Conservation (phyloP, 768 basidiomycete species). For the Roridomyces roridus region DNA sequence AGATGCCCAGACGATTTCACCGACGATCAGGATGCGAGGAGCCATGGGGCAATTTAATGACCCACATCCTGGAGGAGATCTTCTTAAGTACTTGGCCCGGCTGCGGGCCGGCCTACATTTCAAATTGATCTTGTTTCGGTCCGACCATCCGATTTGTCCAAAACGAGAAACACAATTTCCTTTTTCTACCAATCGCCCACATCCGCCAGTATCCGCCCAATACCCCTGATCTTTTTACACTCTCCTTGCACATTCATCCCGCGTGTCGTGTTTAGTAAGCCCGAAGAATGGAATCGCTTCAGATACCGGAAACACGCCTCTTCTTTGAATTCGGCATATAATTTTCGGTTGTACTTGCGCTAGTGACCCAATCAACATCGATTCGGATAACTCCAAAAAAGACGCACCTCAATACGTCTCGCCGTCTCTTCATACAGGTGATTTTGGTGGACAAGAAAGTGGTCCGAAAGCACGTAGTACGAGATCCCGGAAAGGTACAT, state of each 20-base stretch:
- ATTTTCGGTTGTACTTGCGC: conserved; percentile 77
- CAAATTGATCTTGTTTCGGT: conserved; percentile 11
- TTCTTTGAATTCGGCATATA: conserved; percentile 81
- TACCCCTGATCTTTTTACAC: conserved; percentile 67
- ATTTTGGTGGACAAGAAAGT: conserved; percentile 89
- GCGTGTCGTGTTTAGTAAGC: conserved; percentile 52
- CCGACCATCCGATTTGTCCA: conserved; percentile 2
- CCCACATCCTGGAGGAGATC: not conserved
- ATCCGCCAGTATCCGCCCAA: conserved; percentile 42
- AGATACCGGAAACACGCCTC: conserved; percentile 80
- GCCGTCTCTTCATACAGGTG: conserved; percentile 81
- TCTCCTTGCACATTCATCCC: conserved; percentile 64
- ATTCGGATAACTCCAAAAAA: too few relatives aligned
- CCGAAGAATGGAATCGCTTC: conserved; percentile 59
- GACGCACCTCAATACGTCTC: conserved; percentile 68
- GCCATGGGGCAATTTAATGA: conserved; percentile 25
- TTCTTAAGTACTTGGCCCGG: conserved; percentile 4
- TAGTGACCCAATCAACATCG: conserved; percentile 35
- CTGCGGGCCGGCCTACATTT: conserved; percentile 1
- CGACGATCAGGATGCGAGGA: conserved; percentile 37
- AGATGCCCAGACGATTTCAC: conserved; percentile 80
- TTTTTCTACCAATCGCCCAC: conserved; percentile 6
- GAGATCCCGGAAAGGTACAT: conserved; percentile 88
- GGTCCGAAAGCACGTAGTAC: conserved; percentile 84
- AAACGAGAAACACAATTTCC: conserved; percentile 9